These are phyloP conservation scores for Neofusicoccum laricinum DNA, from an alignment of 2,329 filamentous ascomycete genomes.

Conservation along the genomic window DNA sequence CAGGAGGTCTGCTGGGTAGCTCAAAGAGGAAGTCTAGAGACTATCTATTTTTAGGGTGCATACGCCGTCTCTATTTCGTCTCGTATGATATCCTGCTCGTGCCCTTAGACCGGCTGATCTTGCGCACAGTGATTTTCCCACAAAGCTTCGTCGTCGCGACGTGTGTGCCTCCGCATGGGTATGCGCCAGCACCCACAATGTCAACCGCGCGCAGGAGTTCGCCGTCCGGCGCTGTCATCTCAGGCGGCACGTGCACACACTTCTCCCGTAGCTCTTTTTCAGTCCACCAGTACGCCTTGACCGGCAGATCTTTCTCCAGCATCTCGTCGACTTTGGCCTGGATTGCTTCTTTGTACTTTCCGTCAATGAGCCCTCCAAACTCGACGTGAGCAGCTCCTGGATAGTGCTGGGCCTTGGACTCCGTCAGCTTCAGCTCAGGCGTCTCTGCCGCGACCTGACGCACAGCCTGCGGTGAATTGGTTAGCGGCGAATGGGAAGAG, in stretches of 20 bases:
- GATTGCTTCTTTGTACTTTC: slow-evolving; percentile 47
- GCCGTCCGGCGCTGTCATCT: slow-evolving; percentile 27
- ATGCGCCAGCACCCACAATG: slow-evolving; percentile 66
- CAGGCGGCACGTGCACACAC: slow-evolving; percentile 51
- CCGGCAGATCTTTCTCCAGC: slow-evolving; percentile 39
- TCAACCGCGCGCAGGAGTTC: slow-evolving; percentile 58
- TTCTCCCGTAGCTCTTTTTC: slow-evolving; percentile 54
- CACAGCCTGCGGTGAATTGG: not conserved
- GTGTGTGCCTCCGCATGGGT: slow-evolving; percentile 75
- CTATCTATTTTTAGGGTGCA: not conserved
- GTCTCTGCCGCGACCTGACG: slow-evolving; percentile 5
- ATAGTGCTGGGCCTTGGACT: slow-evolving; percentile 70
- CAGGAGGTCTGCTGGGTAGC: not conserved
- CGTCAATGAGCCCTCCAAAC: slow-evolving; percentile 65
- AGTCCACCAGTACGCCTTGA: slow-evolving; percentile 65
- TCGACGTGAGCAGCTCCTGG: slow-evolving; percentile 66
- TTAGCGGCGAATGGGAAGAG: not conserved
- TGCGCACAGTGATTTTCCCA: slow-evolving; percentile 7
- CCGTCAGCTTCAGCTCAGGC: slow-evolving; percentile 48
- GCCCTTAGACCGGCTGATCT: slow-evolving; percentile 10
- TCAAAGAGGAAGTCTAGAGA: not conserved
- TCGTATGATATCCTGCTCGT: slow-evolving; percentile 10
- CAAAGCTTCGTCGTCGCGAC: slow-evolving; percentile 44
- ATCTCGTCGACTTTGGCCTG: slow-evolving; percentile 61
- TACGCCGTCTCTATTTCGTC: not conserved